Base-by-base conservation (phyloP, 768 basidiomycete species). In the Boletus barrowsii region DNA sequence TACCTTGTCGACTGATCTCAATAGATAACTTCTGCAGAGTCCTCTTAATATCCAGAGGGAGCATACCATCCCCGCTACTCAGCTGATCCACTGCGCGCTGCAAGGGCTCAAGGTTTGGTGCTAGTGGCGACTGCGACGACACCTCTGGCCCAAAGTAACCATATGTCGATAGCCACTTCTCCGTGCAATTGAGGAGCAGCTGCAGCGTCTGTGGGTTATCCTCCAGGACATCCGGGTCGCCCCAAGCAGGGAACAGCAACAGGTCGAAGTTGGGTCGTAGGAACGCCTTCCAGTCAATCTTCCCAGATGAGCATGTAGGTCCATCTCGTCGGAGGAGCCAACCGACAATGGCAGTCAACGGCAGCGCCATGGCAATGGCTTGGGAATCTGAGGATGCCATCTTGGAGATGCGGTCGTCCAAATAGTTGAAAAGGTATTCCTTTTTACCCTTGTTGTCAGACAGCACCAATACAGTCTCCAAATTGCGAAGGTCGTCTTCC, bases 131-230 rank as follows among this genome's bases (percentile, higher is more conserved):
- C 29, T 29, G 29, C 29, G 29, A 5, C 29, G 29, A 29, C 29
- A 5, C 29, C 29, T 9, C 29, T 29, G 9, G 8, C 29, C 2
- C 29, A 29, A 10, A 29, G 29, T 29, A 29, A 29, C 29, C 8
- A 0, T 29, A 29, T 29, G 29, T 29, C 29, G 29, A 29, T 29
- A 29, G 29, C 29, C 29, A 29, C 0, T 29, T 29, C 29, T 29
- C 29, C 29, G 29, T 29, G 8, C 29, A 29, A 29, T 29, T 29
- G 29, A 29, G 29, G 29, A 29, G 29, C 9, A 47, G 35, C 41
- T 26, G 37, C 15, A 55, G 22, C 50, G 47, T 53, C 22, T 55
- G 50, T 1, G 54, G 44, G 30, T 53, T 46, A 26, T 55, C 51
- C 17, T 40, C 44, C 32, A 53, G 39, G 8, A 26, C 33, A 24